phyloP scores from a whole-genome alignment of 2,329 filamentous ascomycete species.

The Grosmannia serpens region DNA sequence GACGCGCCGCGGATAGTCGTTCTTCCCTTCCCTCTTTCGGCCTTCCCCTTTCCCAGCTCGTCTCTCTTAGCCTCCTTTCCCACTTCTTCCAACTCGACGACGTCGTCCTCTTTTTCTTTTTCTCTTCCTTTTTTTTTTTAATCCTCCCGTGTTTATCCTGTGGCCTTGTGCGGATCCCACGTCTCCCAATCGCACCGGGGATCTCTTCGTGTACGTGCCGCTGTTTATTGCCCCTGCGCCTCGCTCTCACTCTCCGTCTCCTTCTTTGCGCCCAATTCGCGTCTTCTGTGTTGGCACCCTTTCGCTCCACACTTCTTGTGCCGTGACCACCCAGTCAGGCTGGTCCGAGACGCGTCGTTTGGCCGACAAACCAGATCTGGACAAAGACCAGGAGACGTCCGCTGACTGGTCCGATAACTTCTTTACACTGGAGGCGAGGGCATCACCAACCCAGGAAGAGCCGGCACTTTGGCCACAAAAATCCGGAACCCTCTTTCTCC shows the following conservation, averaged over 20 bases:
- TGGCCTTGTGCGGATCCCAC: neutral
- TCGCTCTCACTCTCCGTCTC: neutral
- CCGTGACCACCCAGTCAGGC: neutral
- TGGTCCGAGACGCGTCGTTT: conserved; percentile 2
- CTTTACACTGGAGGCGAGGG: neutral
- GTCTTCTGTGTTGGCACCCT: neutral
- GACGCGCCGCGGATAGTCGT: conserved; percentile 12
- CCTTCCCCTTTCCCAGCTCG: neutral
- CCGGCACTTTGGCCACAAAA: neutral
- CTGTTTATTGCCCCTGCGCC: neutral
- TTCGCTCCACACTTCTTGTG: neutral
- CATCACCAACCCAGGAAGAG: neutral
- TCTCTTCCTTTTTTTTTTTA: neutral
- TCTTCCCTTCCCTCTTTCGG: conserved; percentile 5
- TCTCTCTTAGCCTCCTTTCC: neutral
- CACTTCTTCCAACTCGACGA: neutral
- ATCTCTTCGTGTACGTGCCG: neutral
- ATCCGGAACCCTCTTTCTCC: neutral
- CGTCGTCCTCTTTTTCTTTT: neutral
- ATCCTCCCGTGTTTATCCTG: neutral
- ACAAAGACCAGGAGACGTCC: neutral
- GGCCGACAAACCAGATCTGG: neutral
- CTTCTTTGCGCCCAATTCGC: neutral
- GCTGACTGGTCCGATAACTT: neutral
- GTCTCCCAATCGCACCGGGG: neutral